Conservation (phyloP, 2,329 filamentous ascomycete genomes). For the Cytospora schulzeri region DNA sequence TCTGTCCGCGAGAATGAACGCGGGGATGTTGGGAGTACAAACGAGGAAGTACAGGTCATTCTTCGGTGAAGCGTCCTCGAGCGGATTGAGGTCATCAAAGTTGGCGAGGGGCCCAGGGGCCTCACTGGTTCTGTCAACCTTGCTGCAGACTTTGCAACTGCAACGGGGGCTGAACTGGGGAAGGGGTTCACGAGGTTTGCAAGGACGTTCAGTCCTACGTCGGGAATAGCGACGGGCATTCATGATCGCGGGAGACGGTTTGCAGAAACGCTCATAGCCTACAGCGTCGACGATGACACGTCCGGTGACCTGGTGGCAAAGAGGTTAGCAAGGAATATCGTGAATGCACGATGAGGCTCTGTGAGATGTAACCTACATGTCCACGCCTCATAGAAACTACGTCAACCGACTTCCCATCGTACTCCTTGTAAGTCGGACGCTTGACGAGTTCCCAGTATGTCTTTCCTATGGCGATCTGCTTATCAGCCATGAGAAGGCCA, state of each 20-base stretch:
- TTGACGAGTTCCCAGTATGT: constrained; percentile 52
- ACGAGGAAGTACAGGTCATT: constrained; percentile 49
- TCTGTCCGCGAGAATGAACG: constrained; percentile 48
- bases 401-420: constrained; percentile 45
- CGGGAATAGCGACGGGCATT: neutral
- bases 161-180: constrained; percentile 46
- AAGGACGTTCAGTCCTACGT: constrained; percentile 4
- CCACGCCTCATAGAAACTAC: constrained; percentile 32
- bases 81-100: constrained; percentile 46
- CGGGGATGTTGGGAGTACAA: constrained; percentile 47
- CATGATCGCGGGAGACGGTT: constrained; percentile 32
- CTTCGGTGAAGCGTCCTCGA: constrained; percentile 39
- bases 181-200: constrained; percentile 38
- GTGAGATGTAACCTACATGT: constrained; percentile 25
- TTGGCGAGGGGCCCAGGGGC: constrained; percentile 39
- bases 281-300: constrained; percentile 48
- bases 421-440: constrained; percentile 49
- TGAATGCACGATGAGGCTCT: neutral
- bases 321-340: neutral
- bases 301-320: constrained; percentile 37
- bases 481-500: constrained; percentile 38
- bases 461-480: constrained; percentile 45
- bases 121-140: constrained; percentile 29
- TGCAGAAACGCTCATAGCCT: constrained; percentile 42
- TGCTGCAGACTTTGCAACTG: constrained; percentile 42